phyloP scores from a whole-genome alignment of 345 rosid genomes.

The Garcia nutans region DNA sequence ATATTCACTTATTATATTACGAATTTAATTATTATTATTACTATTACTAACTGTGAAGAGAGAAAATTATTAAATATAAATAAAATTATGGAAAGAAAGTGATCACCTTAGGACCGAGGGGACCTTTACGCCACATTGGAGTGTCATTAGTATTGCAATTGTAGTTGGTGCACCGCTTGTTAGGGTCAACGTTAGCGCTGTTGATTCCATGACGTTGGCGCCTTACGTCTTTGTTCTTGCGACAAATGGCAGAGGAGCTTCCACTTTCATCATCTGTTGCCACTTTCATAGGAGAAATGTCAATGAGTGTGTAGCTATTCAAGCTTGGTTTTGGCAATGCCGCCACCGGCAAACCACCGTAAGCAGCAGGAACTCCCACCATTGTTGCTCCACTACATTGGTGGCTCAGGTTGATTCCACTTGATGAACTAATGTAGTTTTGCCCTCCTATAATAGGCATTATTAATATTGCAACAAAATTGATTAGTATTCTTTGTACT shows the following conservation, averaged over 20 bases:
- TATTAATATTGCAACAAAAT: too few species aligned
- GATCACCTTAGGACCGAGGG: slow-evolving; percentile 39
- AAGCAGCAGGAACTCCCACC: background rate
- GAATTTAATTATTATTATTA: too few species aligned
- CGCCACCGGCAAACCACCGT: background rate
- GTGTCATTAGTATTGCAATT: slow-evolving; percentile 35
- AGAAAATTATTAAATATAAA: too few species aligned
- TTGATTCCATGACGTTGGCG: background rate
- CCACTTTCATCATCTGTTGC: background rate
- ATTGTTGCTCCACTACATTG: background rate
- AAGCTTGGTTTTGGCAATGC: too few species aligned
- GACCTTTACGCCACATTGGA: slow-evolving; percentile 50
- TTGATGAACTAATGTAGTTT: background rate
- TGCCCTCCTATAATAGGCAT: background rate
- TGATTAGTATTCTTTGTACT: too few species aligned
- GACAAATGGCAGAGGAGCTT: background rate
- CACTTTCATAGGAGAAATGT: background rate
- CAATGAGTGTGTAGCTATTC: background rate
- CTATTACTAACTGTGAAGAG: too few species aligned
- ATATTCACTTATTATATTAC: too few species aligned
- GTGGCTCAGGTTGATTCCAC: too few species aligned
- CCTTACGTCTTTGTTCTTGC: background rate
- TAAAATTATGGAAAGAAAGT: too few species aligned
- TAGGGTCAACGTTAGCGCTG: background rate
- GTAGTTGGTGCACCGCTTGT: slow-evolving; percentile 29